Evolutionary conservation across 2,329 filamentous ascomycete genomes (phyloP), one percentile per base, ranked within the genome.

Genomic region (Aureobasidium vineae): DNA sequence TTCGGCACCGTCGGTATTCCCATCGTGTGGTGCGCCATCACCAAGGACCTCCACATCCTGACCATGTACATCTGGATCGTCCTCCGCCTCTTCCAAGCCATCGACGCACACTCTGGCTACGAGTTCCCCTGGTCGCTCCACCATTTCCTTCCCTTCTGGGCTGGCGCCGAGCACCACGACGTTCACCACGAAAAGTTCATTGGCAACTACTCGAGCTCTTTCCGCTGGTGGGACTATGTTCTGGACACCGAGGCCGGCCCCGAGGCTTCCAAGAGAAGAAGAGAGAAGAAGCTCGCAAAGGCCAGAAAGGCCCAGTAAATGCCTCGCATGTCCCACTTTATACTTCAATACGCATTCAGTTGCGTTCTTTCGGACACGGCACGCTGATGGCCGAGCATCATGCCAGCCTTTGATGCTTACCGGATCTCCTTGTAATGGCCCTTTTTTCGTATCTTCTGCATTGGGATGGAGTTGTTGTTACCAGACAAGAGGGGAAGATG

Each of bases 1-100:
- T 84, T 96, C 67, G 95, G 95, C 69, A 90, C 90, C 1, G 89
- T 99, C 69, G 87, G 90, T 68, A 83, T 86, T 41, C 95, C 95
- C 41, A 90, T 98, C 71, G 70, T 96, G 45, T 95, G 91, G 88
- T 91, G 90, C 73, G 86, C 86, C 53, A 70, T 96, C 74, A 97
- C 92, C 52, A 87, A 88, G 70, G 88, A 99, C 71, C 84, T 99
- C 43, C 95, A 99, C 80, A 91, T 99, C 69, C 78, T 97, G 77
- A 99, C 95, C 74, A 98, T 99, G 93, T 99, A 98, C 81, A 76
- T 90, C 71, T 99, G 95, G 95, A 98, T 99, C 74, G 83, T 92
- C 64, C 83, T 92, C 72, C 92, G 95, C 72, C 84, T 99, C 23
- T 96, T 96, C 86, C 95, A 99, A 83, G 95, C 95, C 74, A 96